Evolutionary conservation across 441 rosid genomes (phyloP).

Genomic region (Corymbia citriodora): DNA sequence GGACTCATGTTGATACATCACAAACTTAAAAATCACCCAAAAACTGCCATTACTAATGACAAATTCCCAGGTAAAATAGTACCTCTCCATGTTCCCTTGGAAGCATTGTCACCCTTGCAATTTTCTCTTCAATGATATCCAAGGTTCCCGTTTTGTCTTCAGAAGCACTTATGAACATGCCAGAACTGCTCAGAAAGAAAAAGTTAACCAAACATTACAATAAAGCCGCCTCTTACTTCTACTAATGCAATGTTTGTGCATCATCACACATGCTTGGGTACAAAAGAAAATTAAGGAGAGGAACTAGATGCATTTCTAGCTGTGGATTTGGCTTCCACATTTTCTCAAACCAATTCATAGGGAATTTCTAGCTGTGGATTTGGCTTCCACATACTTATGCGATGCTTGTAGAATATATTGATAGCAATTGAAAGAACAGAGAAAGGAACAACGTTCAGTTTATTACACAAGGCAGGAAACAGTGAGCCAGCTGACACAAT

Average conservation of each 20-base stretch:
- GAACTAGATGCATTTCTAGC: background rate
- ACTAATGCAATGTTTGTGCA: background rate
- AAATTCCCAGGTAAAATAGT: background rate
- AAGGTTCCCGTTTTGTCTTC: slow-evolving; percentile 49
- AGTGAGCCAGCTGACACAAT: background rate
- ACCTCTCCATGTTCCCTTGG: slow-evolving; percentile 57
- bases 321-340: background rate
- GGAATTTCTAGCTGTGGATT: background rate
- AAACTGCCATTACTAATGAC: background rate
- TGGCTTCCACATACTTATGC: background rate
- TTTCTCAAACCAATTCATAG: no score
- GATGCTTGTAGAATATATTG: background rate
- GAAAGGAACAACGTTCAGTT: background rate
- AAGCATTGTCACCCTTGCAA: slow-evolving; percentile 54
- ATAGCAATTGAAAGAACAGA: background rate
- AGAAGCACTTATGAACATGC: slow-evolving; percentile 44
- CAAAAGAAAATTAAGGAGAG: background rate
- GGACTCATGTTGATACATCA: background rate
- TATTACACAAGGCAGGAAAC: background rate
- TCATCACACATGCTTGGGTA: background rate
- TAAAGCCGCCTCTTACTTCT: background rate
- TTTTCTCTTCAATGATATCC: slow-evolving; percentile 53
- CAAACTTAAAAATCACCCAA: background rate
- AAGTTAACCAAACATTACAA: background rate
- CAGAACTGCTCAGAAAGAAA: slow-evolving; percentile 39